A percentile compares a stretch with the other conserved stretches of the same genome.
Evolutionary conservation across 2,329 filamentous ascomycete genomes (phyloP).

Genomic region (Atkinsonella hypoxylon): DNA sequence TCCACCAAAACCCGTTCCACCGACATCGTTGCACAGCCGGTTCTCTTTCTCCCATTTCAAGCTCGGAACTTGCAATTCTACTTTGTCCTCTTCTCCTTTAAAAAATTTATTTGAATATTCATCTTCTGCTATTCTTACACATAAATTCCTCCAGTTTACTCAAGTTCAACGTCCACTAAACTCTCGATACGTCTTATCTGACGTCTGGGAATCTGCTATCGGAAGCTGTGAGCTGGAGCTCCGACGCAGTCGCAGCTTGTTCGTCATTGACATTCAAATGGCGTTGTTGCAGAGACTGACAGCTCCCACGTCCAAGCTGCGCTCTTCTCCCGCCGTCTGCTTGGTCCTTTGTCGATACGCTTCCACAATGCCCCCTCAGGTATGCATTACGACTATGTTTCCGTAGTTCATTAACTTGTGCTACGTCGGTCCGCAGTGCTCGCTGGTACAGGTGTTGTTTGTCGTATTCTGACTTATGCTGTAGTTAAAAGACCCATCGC

Average conservation of each 20-base stretch:
- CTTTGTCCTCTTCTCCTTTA: background rate
- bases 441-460: background rate
- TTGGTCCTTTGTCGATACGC: conserved; percentile 24
- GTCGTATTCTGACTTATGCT: background rate
- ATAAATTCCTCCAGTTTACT: background rate
- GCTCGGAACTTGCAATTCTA: background rate
- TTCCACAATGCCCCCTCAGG: conserved; percentile 37
- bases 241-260: background rate
- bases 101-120: background rate
- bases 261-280: conserved; percentile 12
- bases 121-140: background rate
- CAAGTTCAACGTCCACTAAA: background rate
- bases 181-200: background rate
- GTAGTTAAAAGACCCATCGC: conserved; percentile 64
- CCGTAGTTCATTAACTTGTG: too few species aligned
- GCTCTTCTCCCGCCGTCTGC: conserved; percentile 18
- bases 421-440: background rate
- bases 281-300: conserved; percentile 19
- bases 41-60: background rate
- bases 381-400: conserved; percentile 7
- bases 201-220: background rate
- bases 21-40: background rate
- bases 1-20: background rate
- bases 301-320: conserved; percentile 15
- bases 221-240: conserved; percentile 2